Base-by-base conservation (phyloP, 768 basidiomycete species). In the Suillus tomentosus region DNA sequence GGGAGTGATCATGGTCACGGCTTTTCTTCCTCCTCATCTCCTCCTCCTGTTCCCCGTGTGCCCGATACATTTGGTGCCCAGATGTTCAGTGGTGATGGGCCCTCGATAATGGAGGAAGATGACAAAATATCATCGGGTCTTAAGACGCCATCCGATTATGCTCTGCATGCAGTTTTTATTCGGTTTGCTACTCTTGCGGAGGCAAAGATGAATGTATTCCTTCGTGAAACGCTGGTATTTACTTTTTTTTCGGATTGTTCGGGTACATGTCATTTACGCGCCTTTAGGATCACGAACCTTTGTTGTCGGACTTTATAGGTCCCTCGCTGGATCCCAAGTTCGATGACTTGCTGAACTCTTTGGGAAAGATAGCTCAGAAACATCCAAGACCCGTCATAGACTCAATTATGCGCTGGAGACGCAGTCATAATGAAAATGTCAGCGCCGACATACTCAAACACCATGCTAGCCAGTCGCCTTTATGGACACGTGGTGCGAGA, bases 111-210 rank as follows among this genome's bases (percentile, higher is more conserved):
- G 15, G 82, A 86, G 36, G 85, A 87, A 51, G 91, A 90, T 14
- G 90, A 91, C 68, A 86, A 87, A 70, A 81, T 89, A 55, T 77
- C 84, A 24, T 82, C 85, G 70, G 89, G 91, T 57, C 90, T 90
- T 0, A 91, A 87, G 71, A 93, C 90, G 13, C 94, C 95, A 2
- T 88, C 90, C 0, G 95, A 96, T 69, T 95, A 91, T 69, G 95
- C 95, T 2, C 78, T 96, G 14, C 92, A 94, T 71, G 92, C 93
- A 0, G 84, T 96, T 7, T 95, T 96, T 73, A 91, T 93, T 48
- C 88, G 91, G 3, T 96, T 96, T 69, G 92, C 91, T 10, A 84
- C 88, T 1, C 80, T 85, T 5, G 91, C 92, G 2, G 94, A 96
- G 75, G 79, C 79, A 36, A 94, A 94, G 70, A 89, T 96, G n/a